A percentile compares a stretch with the other conserved stretches of the same genome.
Conservation (phyloP, 2,329 filamentous ascomycete species). For the Onygenales sp. region DNA sequence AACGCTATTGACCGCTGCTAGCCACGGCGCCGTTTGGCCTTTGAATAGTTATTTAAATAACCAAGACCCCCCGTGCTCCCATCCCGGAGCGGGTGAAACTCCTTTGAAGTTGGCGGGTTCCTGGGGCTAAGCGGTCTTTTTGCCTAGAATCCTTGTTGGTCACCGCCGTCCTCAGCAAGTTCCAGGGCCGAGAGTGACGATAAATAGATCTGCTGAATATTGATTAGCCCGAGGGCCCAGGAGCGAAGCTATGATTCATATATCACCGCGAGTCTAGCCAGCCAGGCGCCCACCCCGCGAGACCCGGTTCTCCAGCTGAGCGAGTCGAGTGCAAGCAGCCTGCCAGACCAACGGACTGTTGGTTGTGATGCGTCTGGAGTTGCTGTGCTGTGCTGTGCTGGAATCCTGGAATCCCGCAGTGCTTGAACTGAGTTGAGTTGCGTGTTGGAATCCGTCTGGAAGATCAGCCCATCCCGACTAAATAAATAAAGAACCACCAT, state of each 20-base stretch:
- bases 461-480: too few relatives aligned
- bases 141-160: not conserved
- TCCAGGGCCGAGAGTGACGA: not conserved
- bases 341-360: not conserved
- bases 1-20: not conserved
- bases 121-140: not conserved
- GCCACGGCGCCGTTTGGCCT: not conserved
- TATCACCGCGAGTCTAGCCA: conserved; percentile 1
- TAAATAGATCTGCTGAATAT: not conserved
- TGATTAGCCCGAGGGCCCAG: not conserved
- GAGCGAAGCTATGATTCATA: conserved; percentile 2
- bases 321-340: not conserved
- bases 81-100: not conserved
- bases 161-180: not conserved
- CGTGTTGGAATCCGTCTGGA: too few relatives aligned
- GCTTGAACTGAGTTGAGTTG: too few relatives aligned
- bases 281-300: not conserved
- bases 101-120: conserved; percentile 1
- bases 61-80: not conserved
- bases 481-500: too few relatives aligned
- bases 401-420: not conserved
- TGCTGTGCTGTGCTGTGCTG: not conserved
- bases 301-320: not conserved
- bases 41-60: not conserved
- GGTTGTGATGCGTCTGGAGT: conserved; percentile 2